Base-by-base conservation (phyloP, 768 basidiomycete species). In the Leucocoprinus birnbaumii region DNA sequence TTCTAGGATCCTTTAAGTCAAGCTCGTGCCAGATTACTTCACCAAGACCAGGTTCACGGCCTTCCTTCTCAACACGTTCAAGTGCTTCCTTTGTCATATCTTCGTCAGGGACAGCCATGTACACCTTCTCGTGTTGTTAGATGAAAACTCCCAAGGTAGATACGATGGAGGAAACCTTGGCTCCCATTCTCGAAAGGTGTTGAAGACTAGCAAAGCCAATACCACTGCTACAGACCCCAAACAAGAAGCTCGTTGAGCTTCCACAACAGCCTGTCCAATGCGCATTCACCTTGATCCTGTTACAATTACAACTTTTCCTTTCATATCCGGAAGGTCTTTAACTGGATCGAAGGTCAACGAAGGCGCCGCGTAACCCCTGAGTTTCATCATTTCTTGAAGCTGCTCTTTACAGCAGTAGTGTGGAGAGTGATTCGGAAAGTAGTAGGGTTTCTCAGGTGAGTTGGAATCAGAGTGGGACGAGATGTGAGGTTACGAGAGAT, bases 101-200 rank as follows among this genome's bases (percentile, higher is more conserved):
- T 58, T 78, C 76, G 55, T 71, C 74, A 18, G 82, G 75, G 8
- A 78, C 76, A 0, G 75, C 79, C 61, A 86, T 72, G 59, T 85
- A 85, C 4, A 85, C 62, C 58, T 63, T 31, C 16, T 31, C 31
- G 5, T 31, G 11, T 31, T 11, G 11, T 31, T 31, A 31, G 6
- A 31, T 11, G 31, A 31, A 11, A n/a, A n/a, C n/a, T 31, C 31
- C 11, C 5, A 31, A 31, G 31, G 31, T 5, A 11, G 11, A 31
- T 31, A 31, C 31, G 31, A 31, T 5, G 31, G 31, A 31, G 6
- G 6, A 31, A 31, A 31, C 31, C 31, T 31, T 31, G 11, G 65
- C 37, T 13, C 50, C 53, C 19, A 35, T 26, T n/a, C 31, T 38
- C 14, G 37, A 37, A 21, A 53, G 49, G 2, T 48, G 51, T 21